Evolutionary conservation across 2,329 filamentous ascomycete species (phyloP).

Genomic region (Samsoniella hepiali): DNA sequence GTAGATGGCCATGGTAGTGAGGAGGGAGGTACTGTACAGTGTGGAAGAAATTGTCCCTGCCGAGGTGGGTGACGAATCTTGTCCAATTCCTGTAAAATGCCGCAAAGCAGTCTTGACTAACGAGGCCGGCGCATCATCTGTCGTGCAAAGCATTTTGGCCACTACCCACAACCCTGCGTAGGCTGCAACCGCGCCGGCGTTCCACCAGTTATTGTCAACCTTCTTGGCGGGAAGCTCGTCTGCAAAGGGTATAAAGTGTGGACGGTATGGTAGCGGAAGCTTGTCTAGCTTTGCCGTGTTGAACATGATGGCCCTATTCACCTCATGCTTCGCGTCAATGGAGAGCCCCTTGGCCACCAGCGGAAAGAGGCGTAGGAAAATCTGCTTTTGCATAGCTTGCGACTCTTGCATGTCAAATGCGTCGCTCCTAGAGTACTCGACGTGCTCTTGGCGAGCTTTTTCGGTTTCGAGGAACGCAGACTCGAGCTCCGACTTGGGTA

Average conservation of each 20-base stretch:
- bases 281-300: background rate
- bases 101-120: background rate
- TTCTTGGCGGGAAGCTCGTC: slow-evolving; percentile 8
- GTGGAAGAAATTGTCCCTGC: background rate
- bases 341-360: background rate
- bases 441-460: background rate
- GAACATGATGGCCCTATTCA: slow-evolving; percentile 3
- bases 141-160: background rate
- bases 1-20: background rate
- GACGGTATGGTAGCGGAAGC: slow-evolving; percentile 1
- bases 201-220: background rate
- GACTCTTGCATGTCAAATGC: slow-evolving; percentile 2
- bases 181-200: background rate
- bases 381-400: slow-evolving; percentile 7
- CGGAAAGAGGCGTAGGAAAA: background rate
- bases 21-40: background rate
- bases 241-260: slow-evolving; percentile 3
- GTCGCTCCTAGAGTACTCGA: slow-evolving; percentile 1
- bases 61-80: too few species aligned
- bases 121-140: background rate
- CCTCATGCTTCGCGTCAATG: background rate
- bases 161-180: background rate
- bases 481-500: background rate
- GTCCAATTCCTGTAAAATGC: background rate
- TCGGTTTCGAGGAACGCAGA: background rate